Evolutionary conservation across 345 rosid genomes (phyloP), one percentile per base, ranked within the genome.

Genomic region (Camelina neglecta): DNA sequence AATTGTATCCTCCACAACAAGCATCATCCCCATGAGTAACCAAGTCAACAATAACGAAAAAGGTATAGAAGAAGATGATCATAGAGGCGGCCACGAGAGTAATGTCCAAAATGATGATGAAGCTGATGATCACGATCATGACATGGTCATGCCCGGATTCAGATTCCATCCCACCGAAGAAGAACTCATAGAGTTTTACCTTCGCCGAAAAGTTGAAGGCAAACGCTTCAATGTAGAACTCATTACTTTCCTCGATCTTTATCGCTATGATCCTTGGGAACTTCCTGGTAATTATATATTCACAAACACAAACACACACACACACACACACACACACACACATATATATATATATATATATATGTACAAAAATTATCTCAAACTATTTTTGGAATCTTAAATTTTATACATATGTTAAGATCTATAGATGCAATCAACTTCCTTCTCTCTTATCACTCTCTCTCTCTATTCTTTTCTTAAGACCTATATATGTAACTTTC

Each of bases 151-250:
- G 99, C 99, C 99, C 0, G 99, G 99, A 4, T 95, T 95, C 81
- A 84, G 99, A 2, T 95, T 95, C 86, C 99, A 93, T 63, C 99
- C 99, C 3, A 95, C 98, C 0, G 99, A 96, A 83, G 99, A 96
- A 84, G 99, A 96, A 65, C 97, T 96, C 4, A 94, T 96, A 2
- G 97, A 93, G 85, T 96, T 96, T 84, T 96, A 96, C 87, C 99
- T 96, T 82, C 97, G 99, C 85, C 96, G 99, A 79, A 96, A 96
- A 89, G 97, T 96, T 1, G 97, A 96, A 90, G 99, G 99, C 85
- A 96, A 96, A 75, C 96, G 90, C 39, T 96, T 96, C 85, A 93
- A 93, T 38, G 96, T 92, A 21, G 99, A 96, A 75, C 97, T 96
- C 85, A 93, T 96, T 65, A 90, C 99, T 83, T 96, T 93, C 82